Base-by-base conservation (phyloP, 169 alveolate genomes). In the Plasmodium fragile region DNA sequence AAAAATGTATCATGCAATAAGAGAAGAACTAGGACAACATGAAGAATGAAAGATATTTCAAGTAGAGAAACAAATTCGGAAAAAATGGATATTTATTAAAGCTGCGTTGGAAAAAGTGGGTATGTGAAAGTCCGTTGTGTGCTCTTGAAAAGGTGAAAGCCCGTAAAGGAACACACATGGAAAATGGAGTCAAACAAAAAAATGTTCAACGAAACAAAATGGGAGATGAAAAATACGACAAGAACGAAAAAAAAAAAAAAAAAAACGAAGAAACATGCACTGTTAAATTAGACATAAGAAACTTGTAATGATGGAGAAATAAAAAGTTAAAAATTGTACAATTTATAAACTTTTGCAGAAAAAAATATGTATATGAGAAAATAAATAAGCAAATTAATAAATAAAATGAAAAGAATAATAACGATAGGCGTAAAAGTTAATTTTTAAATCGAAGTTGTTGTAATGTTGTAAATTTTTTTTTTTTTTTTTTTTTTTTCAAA, bases 261-360 rank as follows among this genome's bases (percentile, higher is more conserved):
- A 43, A 73, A 84, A 1, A 84, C 53, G 78, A 30, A 25, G 43
- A 28, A 28, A 84, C 22, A 45, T 84, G 78, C 65, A 34, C 28
- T 73, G 83, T 52, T 85, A 43, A 13, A 52, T 34, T 73, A 85
- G 79, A 43, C 65, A 73, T 84, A 85, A 52, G 70, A 71, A 85
- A 69, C 79, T 49, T 85, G 43, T 75, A 73, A 75, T 34, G 32
- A 70, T 70, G 55, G 77, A 65, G 77, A 39, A 78, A 78, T 78
- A 49, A 18, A 43, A 78, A 78, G 30, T 36, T 75, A 36, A 16
- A 36, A 82, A 32, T 69, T 83, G 75, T 83, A 70, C 80, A 41
- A 73, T 39, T 85, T 85, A 85, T 85, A 85, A 85, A 85, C 70
- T 49, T 85, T 72, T 32, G 43, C 18, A 82, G 52, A 82, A 82